Conservation (phyloP, 1,284 basidiomycete genomes). For the Vanrija sp. region DNA sequence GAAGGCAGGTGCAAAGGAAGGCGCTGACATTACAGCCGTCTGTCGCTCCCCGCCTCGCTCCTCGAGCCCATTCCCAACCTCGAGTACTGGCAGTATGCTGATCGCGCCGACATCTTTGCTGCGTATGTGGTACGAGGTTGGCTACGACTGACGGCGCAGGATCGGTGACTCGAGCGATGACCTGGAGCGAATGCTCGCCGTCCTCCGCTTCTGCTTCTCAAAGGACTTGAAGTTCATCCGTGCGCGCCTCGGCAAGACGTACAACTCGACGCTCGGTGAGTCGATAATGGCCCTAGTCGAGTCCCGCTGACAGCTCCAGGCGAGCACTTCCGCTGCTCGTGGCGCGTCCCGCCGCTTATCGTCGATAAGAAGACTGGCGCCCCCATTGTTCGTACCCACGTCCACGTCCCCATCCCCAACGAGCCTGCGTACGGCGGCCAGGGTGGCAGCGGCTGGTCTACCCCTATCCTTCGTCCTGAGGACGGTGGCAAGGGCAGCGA, state of each 20-base stretch:
- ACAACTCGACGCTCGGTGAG: conserved; percentile 81
- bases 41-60: conserved; percentile 82
- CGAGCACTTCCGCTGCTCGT: conserved; percentile 86
- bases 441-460: conserved; percentile 44
- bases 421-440: conserved; percentile 44
- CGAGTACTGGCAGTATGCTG: conserved; percentile 93
- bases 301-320: conserved; percentile 19
- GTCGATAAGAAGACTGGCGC: conserved; percentile 46
- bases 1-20: neutral
- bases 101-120: conserved; percentile 86
- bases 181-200: conserved; percentile 87
- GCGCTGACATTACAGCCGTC: conserved; percentile 57
- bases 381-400: conserved; percentile 48
- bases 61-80: conserved; percentile 89
- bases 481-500: conserved; percentile 32
- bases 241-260: conserved; percentile 89
- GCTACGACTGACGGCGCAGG: conserved; percentile 51
- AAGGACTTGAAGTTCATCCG: conserved; percentile 94
- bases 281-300: neutral
- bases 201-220: conserved; percentile 81
- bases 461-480: conserved; percentile 39
- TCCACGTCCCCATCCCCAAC: conserved; percentile 44
- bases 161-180: conserved; percentile 85
- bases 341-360: conserved; percentile 45
- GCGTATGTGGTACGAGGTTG: conserved; percentile 57